Evolutionary conservation across 805 yeast genomes (phyloP).

Genomic region (Saccharomyces eubayanus): DNA sequence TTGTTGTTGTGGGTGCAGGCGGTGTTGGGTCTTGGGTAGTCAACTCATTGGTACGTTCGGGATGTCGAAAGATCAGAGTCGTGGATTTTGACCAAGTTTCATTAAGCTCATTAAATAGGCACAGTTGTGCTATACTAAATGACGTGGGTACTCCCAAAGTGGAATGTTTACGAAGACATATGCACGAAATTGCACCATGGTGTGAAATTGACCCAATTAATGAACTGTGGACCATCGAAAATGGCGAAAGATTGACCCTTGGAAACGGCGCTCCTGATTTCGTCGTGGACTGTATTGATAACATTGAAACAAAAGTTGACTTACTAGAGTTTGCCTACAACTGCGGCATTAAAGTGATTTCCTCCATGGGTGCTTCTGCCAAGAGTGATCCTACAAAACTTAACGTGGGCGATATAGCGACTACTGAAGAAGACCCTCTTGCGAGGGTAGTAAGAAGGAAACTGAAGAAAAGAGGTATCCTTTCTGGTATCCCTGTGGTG

Average conservation of each 20-base stretch:
- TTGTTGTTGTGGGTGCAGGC: conserved; percentile 88
- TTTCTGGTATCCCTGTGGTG: conserved; percentile 71
- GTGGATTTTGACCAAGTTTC: conserved; percentile 97
- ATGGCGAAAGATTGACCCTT: conserved; percentile 51
- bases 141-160: conserved; percentile 95
- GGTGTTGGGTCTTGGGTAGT: conserved; percentile 98
- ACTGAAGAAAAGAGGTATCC: conserved; percentile 70
- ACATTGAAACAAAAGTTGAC: conserved; percentile 94
- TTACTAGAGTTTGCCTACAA: conserved; percentile 64
- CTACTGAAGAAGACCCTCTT: conserved; percentile 89
- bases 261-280: conserved; percentile 55
- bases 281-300: conserved; percentile 92
- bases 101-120: conserved; percentile 83
- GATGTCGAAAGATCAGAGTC: conserved; percentile 67
- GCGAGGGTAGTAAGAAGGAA: conserved; percentile 81
- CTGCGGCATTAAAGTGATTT: conserved; percentile 56
- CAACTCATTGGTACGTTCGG: conserved; percentile 85
- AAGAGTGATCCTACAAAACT: conserved; percentile 92
- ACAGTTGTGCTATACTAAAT: conserved; percentile 80
- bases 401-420: conserved; percentile 79
- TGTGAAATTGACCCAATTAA: conserved; percentile 67
- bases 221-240: conserved; percentile 64
- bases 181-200: conserved; percentile 87
- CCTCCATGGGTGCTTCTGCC: conserved; percentile 96
- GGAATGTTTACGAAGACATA: conserved; percentile 60